These are phyloP conservation scores for Diaporthe caulivora DNA, from an alignment of 2,329 filamentous ascomycete genomes.

Conservation along the genomic window DNA sequence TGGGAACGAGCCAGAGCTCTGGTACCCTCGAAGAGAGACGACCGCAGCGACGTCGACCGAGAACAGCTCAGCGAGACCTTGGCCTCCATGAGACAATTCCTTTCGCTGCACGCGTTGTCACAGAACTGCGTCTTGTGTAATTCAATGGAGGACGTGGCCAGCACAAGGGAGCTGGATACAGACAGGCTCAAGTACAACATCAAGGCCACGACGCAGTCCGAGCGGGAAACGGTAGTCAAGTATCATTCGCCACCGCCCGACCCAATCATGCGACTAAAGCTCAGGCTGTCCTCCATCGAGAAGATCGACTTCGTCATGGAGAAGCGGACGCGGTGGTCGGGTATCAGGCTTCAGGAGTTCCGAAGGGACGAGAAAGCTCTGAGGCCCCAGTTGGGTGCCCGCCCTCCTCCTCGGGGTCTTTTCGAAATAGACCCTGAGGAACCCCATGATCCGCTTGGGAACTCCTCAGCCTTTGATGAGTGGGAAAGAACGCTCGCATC, in stretches of 20 bases:
- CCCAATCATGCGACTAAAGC: background rate
- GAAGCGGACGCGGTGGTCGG: constrained; percentile 4
- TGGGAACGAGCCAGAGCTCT: background rate
- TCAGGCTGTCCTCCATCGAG: background rate
- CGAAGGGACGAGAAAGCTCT: background rate
- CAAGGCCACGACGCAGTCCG: background rate
- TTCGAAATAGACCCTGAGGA: background rate
- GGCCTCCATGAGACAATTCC: background rate
- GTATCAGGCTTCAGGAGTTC: constrained; percentile 17
- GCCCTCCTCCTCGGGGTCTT: background rate
- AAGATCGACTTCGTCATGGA: constrained; percentile 14
- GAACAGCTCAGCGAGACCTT: background rate
- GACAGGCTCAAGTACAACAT: background rate
- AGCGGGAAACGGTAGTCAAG: background rate
- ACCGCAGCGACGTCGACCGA: background rate
- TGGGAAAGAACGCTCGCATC: background rate
- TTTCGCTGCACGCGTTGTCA: background rate
- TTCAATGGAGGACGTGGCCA: background rate
- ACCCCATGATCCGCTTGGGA: background rate
- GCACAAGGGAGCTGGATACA: background rate
- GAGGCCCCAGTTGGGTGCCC: too few relatives aligned
- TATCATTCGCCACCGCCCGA: background rate
- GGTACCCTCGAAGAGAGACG: background rate
- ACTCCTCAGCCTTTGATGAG: background rate
- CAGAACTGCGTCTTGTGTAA: background rate